Base-by-base conservation (phyloP, 768 basidiomycete genomes). In the Sporobolomyces pararoseus region DNA sequence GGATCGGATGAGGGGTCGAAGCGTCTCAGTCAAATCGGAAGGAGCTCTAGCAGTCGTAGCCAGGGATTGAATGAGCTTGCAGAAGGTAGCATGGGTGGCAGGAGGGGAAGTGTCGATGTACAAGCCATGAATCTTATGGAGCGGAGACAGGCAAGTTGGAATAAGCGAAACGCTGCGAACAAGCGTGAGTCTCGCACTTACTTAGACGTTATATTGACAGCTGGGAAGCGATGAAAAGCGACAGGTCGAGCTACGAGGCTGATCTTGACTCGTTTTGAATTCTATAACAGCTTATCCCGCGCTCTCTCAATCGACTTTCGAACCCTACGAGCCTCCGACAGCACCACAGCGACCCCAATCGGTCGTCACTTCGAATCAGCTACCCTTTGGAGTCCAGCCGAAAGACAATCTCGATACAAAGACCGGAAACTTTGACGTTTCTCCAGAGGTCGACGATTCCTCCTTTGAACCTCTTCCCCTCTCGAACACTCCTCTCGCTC, bases 71-170 rank as follows among this genome's bases (percentile, higher is more conserved):
- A 57, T 25, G 55, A 57, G 35, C 4, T 57, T 10, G 55, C 55
- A n/a, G n/a, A n/a, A n/a, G n/a, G n/a, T n/a, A n/a, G 19, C 4
- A 25, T 16, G 55, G 55, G 50, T 27, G 50, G 3, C n/a, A 37
- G 55, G 19, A 6, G 53, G 32, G 53, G 13, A 6, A 55, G 53
- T n/a, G 31, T 4, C 7, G 53, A 55, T 6, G 31, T 16, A 7
- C 58, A 58, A 25, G 5, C 57, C 9, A 58, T 39, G 35, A 59
- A 59, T 23, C 29, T 59, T 3, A 44, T 59, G 58, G 58, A 59
- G 21, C 4, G 58, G 58, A 59, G 58, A 31, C 39, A 59, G 21
- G 58, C 39, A 16, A 59, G 58, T 42, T 59, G 58, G 58, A 59
- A 35, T 39, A 59, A 46, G 42, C 10, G 58, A 16, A 59, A 44